Evolutionary conservation across 257 asterid genomes (phyloP).

Genomic region (Solanum pennellii): DNA sequence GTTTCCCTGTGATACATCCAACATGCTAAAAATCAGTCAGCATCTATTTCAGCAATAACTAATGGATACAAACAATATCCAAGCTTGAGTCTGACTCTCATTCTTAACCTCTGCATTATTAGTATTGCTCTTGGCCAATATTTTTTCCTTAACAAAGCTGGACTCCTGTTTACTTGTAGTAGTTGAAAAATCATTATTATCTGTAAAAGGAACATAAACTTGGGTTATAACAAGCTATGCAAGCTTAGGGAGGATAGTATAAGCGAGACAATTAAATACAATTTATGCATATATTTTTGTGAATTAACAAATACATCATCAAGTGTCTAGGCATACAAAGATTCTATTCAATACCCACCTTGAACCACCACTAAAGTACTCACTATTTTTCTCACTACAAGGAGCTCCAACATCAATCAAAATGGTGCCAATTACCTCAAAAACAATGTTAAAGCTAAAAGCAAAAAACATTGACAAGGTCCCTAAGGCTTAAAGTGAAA

Average conservation of each 20-base stretch:
- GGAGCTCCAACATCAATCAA: background rate
- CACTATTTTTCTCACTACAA: background rate
- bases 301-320: background rate
- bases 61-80: background rate
- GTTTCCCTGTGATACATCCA: constrained; percentile 5
- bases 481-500: background rate
- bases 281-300: background rate
- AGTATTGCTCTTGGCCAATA: constrained; percentile 17
- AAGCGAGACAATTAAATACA: background rate
- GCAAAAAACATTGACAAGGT: background rate
- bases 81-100: background rate
- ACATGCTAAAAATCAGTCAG: constrained; percentile 22
- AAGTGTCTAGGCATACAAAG: background rate
- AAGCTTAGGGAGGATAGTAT: background rate
- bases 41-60: background rate
- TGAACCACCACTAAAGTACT: background rate
- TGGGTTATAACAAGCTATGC: background rate
- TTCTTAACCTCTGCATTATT: constrained; percentile 42
- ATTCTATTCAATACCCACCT: background rate
- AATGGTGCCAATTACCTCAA: background rate
- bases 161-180: constrained; percentile 35
- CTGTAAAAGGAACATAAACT: constrained; percentile 25
- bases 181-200: constrained; percentile 15
- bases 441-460: background rate
- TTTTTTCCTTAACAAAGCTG: constrained; percentile 22